Evolutionary conservation across 129 eudicot species (phyloP), one percentile per base, ranked within the genome.

Genomic region (Tagetes erecta): DNA sequence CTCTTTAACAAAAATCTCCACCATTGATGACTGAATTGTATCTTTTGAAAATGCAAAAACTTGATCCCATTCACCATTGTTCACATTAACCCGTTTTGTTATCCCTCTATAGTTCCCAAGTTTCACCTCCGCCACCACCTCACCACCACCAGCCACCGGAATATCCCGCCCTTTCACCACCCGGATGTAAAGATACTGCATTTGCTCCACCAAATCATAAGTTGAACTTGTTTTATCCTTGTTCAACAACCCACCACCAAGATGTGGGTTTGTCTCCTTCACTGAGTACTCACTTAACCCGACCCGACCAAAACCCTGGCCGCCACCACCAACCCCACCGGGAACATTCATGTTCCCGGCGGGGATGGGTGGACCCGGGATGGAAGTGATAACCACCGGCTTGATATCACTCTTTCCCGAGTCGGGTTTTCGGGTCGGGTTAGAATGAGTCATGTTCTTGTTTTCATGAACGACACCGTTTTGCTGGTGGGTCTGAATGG

Each of bases 71-170:
- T 90, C 97, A 1, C 86, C 91, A 55, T 81, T 80, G 53, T 82
- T 83, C 27, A 76, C 60, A 13, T 80, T 72, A 30, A 80, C 98
- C 83, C 89, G 75, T 70, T 88, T 94, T 0, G 98, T 86, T 6
- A 94, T 83, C 5, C 98, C 98, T 67, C 89, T 83, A 46, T 94
- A 94, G 78, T 94, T 94, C n/a, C 97, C 98, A 27, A 94, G 79
- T 33, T 94, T 94, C 67, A 94, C 98, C 84, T 94, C 98, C 14
- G 91, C 96, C 68, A 88, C 87, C 70, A 88, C 81, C 77, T 90
- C 98, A 1, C 91, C 92, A 3, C 89, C 88, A 8, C 87, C 91
- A 31, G 78, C 82, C 42, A 82, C 89, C 5, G 92, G 81, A 51
- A 90, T 81, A 1, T 88, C 96, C 11, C 90, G 77, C 30, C 89